Percentiles rank a stretch among this genome's conserved stretches.
Conservation (phyloP, 2,329 filamentous ascomycete genomes). For the Trichoderma pleuroti region DNA sequence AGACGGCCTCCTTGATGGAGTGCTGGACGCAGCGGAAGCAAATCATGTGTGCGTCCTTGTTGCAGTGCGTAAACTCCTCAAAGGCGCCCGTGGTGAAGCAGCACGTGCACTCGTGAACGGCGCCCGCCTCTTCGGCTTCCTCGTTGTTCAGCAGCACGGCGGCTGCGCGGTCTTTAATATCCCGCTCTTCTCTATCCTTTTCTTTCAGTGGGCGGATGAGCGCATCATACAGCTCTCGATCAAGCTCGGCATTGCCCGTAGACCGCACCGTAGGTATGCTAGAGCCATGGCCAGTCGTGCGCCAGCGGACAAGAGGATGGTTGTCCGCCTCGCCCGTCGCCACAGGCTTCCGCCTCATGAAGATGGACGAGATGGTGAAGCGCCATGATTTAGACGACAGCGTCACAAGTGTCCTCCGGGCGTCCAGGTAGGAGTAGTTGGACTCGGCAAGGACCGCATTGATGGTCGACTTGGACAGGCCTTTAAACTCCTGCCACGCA, state of each 20-base stretch:
- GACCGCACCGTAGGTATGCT: constrained; percentile 59
- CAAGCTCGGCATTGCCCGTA: constrained; percentile 63
- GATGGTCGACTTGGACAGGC: constrained; percentile 68
- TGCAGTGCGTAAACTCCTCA: constrained; percentile 72
- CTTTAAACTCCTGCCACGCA: constrained; percentile 72
- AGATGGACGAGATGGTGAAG: constrained; percentile 67
- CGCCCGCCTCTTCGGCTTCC: constrained; percentile 55
- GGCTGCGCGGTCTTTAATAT: constrained; percentile 50
- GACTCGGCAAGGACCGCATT: constrained; percentile 75
- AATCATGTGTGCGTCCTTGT: constrained; percentile 64
- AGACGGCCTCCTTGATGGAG: constrained; percentile 80
- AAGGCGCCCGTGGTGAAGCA: constrained; percentile 70
- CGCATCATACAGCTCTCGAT: constrained; percentile 57
- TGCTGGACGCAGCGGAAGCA: constrained; percentile 81
- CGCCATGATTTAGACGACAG: constrained; percentile 74
- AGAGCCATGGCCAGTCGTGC: constrained; percentile 51
- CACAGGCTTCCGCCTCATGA: constrained; percentile 60
- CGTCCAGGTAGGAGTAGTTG: constrained; percentile 74
- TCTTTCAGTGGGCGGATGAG: constrained; percentile 53
- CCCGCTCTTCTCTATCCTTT: constrained; percentile 41
- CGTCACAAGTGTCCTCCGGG: constrained; percentile 64
- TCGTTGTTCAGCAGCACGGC: constrained; percentile 54
- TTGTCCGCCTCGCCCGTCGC: constrained; percentile 52
- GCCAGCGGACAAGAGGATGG: constrained; percentile 62
- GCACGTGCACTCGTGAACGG: constrained; percentile 69